A percentile compares a stretch with the other conserved stretches of the same genome.
Evolutionary conservation across 208 protist species (phyloP).

Genomic region (Trypanosoma grayi): DNA sequence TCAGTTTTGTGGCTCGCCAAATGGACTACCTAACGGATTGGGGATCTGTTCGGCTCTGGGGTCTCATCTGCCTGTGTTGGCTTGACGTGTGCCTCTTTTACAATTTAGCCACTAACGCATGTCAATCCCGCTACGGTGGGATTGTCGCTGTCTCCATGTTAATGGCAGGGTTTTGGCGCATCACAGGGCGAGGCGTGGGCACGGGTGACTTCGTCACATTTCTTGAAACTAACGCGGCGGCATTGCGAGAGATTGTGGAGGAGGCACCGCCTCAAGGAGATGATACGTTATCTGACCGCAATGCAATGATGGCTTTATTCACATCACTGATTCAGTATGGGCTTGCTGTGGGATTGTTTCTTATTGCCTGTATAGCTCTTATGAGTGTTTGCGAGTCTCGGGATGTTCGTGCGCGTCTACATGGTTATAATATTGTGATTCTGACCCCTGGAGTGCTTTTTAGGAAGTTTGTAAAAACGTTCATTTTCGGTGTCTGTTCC

Average conservation of each 20-base stretch:
- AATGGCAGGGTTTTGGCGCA: not conserved
- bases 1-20: conserved; percentile 34
- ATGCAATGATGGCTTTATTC: conserved; percentile 1
- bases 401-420: conserved; percentile 33
- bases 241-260: conserved; percentile 13
- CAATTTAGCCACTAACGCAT: conserved; percentile 35
- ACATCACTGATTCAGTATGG: conserved; percentile 10
- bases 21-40: conserved; percentile 41
- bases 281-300: not conserved
- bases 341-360: conserved; percentile 2
- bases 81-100: conserved; percentile 43
- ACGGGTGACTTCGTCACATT: conserved; percentile 19
- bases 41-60: conserved; percentile 37
- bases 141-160: conserved; percentile 27
- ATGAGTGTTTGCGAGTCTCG: conserved; percentile 24
- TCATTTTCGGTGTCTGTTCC: conserved; percentile 47
- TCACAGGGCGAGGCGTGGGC: conserved; percentile 10
- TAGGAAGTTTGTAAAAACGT: conserved; percentile 57
- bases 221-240: conserved; percentile 1
- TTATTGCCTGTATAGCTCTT: conserved; percentile 22
- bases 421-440: conserved; percentile 42
- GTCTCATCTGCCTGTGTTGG: conserved; percentile 67
- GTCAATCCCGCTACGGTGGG: conserved; percentile 50
- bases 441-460: conserved; percentile 57
- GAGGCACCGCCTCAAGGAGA: not conserved